Base-by-base conservation (phyloP, 1,139 yeast genomes). In the Arxiozyma heterogenica region DNA sequence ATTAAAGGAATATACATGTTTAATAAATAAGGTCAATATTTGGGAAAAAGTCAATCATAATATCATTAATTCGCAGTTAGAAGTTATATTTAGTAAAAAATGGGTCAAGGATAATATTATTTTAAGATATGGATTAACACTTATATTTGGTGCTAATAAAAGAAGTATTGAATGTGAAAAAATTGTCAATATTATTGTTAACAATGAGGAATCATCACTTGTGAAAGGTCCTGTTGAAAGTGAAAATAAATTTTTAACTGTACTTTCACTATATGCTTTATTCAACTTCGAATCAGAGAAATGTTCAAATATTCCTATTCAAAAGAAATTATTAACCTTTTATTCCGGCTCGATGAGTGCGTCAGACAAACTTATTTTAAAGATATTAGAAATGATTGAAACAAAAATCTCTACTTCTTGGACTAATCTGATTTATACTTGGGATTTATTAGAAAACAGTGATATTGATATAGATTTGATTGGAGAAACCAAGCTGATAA, bases 61-160 rank as follows among this genome's bases (percentile, higher is more conserved):
- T 6, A 72, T 83, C 45, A 58, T 86, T 17, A 84, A 86, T 59
- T 73, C 95, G 0, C 86, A 86, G 59, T 68, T 87, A 41, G 94
- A 88, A 65, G 88, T 80, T 18, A 67, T 84, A 4, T 71, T 85
- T 25, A 70, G 71, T 4, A 75, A 75, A 41, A 64, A 70, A 49
- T 86, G 88, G 84, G 64, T 80, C 3, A 59, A 69, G n/a, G 63
- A 70, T 20, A 63, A 61, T 1, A 66, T 66, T 18, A 68, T 78
- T 2, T 65, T 86, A 57, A 71, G 74, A 49, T 79, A 82, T 60
- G 70, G 73, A 5, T 68, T 72, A 42, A 62, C 78, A 9, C 44
- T 77, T 22, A 60, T 75, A 5, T 64, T 76, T 30, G 62, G 75
- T 1, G 74, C 75, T 0, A 60, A 68, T 17, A 69, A 70, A 34